phyloP scores from a whole-genome alignment of 345 rosid species.

The Eucalyptus sp. region DNA sequence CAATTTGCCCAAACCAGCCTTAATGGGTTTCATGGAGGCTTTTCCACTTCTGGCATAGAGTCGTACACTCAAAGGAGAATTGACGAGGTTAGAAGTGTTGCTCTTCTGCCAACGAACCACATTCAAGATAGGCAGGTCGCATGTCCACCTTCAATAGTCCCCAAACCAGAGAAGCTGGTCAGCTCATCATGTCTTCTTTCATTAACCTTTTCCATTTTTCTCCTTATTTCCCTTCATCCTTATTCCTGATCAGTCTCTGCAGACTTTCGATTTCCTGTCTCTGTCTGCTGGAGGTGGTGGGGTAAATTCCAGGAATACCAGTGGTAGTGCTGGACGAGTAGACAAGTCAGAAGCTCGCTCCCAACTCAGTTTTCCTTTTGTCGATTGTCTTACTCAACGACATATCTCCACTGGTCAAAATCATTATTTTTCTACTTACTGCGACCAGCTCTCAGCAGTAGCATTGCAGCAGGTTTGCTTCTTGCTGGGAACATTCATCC shows the following conservation, averaged over 20 bases:
- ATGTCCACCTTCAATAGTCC: not conserved
- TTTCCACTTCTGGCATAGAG: not conserved
- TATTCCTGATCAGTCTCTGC: conserved; percentile 1
- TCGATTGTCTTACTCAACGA: conserved; percentile 21
- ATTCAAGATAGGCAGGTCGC: conserved; percentile 13
- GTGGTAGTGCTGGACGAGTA: conserved; percentile 1
- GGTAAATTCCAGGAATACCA: conserved; percentile 1
- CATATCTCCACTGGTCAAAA: conserved; percentile 13
- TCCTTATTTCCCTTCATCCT: not conserved
- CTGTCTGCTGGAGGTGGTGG: conserved; percentile 23
- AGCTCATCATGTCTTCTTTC: not conserved
- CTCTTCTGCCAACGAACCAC: conserved; percentile 4
- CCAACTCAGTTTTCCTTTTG: conserved; percentile 23
- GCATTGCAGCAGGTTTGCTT: conserved; percentile 47
- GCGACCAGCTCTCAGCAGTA: conserved; percentile 27
- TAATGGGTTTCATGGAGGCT: conserved; percentile 5
- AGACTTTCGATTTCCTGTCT: conserved; percentile 63
- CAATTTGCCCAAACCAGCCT: conserved; percentile 6
- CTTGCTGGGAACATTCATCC: not conserved
- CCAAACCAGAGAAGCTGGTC: conserved; percentile 38
- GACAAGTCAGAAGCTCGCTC: conserved; percentile 8
- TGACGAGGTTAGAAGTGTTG: conserved; percentile 7
- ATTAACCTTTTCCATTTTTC: not conserved
- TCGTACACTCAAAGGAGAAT: conserved; percentile 1
- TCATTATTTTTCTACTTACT: conserved; percentile 17